Evolutionary conservation across 2,329 filamentous ascomycete species (phyloP), one percentile per base, ranked within the genome.

Genomic region (Fusarium papillatum): DNA sequence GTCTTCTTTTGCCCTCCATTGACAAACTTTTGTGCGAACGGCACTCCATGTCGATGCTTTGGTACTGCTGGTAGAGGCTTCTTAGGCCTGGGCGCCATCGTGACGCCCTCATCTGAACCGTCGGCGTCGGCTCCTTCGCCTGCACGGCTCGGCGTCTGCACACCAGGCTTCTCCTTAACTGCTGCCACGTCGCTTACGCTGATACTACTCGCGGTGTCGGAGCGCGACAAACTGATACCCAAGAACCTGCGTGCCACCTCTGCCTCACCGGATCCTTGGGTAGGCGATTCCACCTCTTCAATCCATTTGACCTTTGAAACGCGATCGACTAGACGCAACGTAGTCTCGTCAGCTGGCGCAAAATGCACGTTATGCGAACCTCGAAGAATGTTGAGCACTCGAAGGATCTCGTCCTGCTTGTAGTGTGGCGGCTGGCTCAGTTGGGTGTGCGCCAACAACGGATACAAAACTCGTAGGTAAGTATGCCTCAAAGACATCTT

Each of bases 401-500:
- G 93, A 46, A 93, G 86, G 48, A 99, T 91, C 82, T 98, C 96
- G 50, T 96, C 91, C 36, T 93, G 92, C 83, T 98, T 99, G 88
- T 99, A 98, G 82, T 98, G 93, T 1, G 95, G 95, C 24, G 96
- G 93, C 65, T 95, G 90, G 80, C 91, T 94, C 53, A 99, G 91
- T 83, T 98, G 97, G 3, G 96, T 98, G 82, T 99, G 95, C 43
- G 95, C 94, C 26, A 99, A 88, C 29, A 99, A 88, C 0, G 97
- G 97, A 81, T 97, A 95, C 16, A 99, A 87, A 6, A 99, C 97
- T 38, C 97, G 93, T 8, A 99, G 89, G 82, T 99, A 99, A 6
- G 97, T 99, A 83, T 99, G 97, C 43, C 96, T 92, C 69, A 99
- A 87, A 22, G 91, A 88, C 73, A 89, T 87, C 72, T 91, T 92